Base-by-base conservation (phyloP, 176 grass and related monocot genomes). In the Aegilops umbellulata region DNA sequence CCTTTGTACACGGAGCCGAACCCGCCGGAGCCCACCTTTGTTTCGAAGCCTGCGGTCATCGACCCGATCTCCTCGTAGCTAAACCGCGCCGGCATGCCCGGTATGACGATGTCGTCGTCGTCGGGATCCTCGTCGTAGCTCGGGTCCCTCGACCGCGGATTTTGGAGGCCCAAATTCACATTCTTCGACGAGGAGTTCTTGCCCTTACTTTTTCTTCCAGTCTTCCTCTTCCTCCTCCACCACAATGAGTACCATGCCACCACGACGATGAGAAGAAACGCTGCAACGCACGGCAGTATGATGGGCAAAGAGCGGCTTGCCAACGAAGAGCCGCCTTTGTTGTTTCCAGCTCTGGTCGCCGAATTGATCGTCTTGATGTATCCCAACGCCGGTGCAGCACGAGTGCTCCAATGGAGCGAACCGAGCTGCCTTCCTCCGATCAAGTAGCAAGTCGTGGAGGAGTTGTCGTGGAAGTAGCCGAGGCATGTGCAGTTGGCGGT, bases 1-100 rank as follows among this genome's bases (percentile, higher is more conserved):
- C 96, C 96, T 84, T 86, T 98, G 86, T 92, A 98, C 73, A 98
- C 96, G 0, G 90, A 68, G 16, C 96, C 96, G 73, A 98, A 98
- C 62, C 96, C 96, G 25, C 96, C 93, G 29, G 93, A 91, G 8
- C 96, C 96, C 0, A 98, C 78, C 71, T 94, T 94, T 6, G 74
- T 94, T 6, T 4, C 36, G 76, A 98, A 98, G 66, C 84, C 83
- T 64, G 39, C 39, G 0, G 96, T 98, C 85, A 92, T 92, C 60
- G 81, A 35, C 34, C 77, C 75, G 3, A 95, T 89, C 60, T 98
- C 88, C 9, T 17, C 44, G 44, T 91, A 98, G 83, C 61, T 89
- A 27, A 95, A 98, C 83, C 93, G 67, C 26, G 90, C 72, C 39
- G 96, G 96, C 69, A 98, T 66, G 41, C 93, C 91, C 23, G 90